Evolutionary conservation across 192 early-diverging fungal species (phyloP).

Genomic region (Coemansia sp.): DNA sequence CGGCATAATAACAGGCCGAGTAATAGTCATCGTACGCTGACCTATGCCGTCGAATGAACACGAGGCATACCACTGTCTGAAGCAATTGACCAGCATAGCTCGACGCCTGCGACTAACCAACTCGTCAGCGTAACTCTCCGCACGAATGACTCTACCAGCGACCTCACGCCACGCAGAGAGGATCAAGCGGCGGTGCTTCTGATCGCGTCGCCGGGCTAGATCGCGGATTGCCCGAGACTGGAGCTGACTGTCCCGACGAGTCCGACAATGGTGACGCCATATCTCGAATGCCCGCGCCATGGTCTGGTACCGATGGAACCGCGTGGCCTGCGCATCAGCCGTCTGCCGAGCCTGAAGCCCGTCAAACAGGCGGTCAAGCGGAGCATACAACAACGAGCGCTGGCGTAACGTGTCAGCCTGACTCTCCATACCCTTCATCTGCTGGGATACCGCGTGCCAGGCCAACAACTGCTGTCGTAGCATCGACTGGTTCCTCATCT

Average conservation of each 20-base stretch:
- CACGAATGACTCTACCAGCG: slow-evolving; percentile 3
- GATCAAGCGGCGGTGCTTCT: slow-evolving; percentile 31
- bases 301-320: background rate
- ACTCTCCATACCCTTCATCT: background rate
- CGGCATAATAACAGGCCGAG: background rate
- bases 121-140: slow-evolving; percentile 9
- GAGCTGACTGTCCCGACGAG: slow-evolving; percentile 18
- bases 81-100: background rate
- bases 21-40: background rate
- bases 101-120: background rate
- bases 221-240: slow-evolving; percentile 40
- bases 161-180: slow-evolving; percentile 38
- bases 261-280: slow-evolving; percentile 1
- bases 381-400: background rate
- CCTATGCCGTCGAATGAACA: background rate
- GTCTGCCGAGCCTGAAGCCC: background rate
- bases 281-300: background rate
- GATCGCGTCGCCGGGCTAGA: slow-evolving; percentile 22
- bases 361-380: slow-evolving; percentile 1
- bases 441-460: slow-evolving; percentile 5
- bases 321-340: background rate
- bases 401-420: slow-evolving; percentile 22
- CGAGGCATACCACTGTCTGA: slow-evolving; percentile 8
- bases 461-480: background rate
- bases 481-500: background rate